These are phyloP conservation scores for Adansonia digitata DNA, from an alignment of 345 rosid genomes.

Conservation along the genomic window DNA sequence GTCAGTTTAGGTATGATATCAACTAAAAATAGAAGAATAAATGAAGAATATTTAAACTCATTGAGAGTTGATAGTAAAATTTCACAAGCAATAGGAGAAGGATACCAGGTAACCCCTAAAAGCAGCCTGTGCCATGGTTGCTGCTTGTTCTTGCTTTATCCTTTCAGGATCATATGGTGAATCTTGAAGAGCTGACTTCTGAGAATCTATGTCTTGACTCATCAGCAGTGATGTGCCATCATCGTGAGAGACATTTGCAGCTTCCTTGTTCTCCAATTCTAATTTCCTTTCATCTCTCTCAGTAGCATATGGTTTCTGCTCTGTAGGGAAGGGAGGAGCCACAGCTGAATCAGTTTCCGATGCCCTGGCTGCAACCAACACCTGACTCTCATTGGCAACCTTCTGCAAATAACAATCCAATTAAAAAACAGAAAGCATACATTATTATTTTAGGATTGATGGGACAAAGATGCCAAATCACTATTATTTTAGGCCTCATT, in stretches of 20 bases:
- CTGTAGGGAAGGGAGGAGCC: conserved; percentile 40
- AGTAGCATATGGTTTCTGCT: conserved; percentile 17
- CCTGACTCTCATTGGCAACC: conserved; percentile 42
- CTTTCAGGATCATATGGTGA: conserved; percentile 45
- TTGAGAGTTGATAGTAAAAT: background rate
- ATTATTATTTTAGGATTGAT: background rate
- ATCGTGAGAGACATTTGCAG: conserved; percentile 35
- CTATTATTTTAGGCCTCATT: background rate
- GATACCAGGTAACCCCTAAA: conserved; percentile 94
- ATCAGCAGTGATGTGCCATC: conserved; percentile 29
- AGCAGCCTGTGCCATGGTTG: conserved; percentile 87
- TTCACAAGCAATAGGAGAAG: background rate
- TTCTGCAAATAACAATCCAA: conserved; percentile 32
- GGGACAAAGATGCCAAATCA: background rate
- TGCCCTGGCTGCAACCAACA: conserved; percentile 48
- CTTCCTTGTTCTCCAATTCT: conserved; percentile 41
- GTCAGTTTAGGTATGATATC: conserved; percentile 25
- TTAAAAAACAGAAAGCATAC: background rate
- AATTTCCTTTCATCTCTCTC: conserved; percentile 36
- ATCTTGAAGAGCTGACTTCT: conserved; percentile 21
- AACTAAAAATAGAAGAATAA: too few relatives aligned
- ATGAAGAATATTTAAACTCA: too few relatives aligned
- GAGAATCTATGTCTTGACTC: conserved; percentile 31
- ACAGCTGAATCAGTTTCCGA: conserved; percentile 43
- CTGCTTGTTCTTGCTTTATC: conserved; percentile 55